A percentile compares a stretch with the other conserved stretches of the same genome.
phyloP scores from a whole-genome alignment of 345 rosid species.

The Zanthoxylum bungeanum region DNA sequence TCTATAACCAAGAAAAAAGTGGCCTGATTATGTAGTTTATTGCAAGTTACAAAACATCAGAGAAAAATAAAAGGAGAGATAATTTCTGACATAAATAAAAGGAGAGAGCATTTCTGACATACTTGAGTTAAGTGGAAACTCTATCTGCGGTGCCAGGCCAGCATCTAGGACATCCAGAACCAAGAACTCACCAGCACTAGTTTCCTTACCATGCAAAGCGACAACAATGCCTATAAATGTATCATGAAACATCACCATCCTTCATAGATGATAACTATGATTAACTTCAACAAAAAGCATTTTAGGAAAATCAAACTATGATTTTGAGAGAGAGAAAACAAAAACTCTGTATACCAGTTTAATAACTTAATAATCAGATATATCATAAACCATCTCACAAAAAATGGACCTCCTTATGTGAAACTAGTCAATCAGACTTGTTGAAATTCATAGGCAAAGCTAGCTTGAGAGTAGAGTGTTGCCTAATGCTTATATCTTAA shows the following conservation, averaged over 20 bases:
- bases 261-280: conserved; percentile 6
- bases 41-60: conserved; percentile 6
- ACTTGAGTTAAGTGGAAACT: conserved; percentile 57
- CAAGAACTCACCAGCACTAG: conserved; percentile 69
- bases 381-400: not conserved
- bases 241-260: conserved; percentile 15
- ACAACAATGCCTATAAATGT: conserved; percentile 64
- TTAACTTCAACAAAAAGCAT: not conserved
- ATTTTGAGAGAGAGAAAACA: not conserved
- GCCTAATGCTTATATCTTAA: too few species aligned
- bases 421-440: not conserved
- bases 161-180: conserved; percentile 89
- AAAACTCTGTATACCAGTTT: not conserved
- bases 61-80: conserved; percentile 15
- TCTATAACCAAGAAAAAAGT: not conserved
- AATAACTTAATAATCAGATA: not conserved
- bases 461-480: too few species aligned
- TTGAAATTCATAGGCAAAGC: too few species aligned
- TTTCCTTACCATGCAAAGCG: conserved; percentile 87
- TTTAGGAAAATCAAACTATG: not conserved
- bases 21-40: not conserved
- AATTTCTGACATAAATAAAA: conserved; percentile 6
- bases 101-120: conserved; percentile 21
- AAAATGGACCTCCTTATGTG: not conserved
- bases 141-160: conserved; percentile 80